A percentile compares a stretch with the other conserved stretches of the same genome.
These are phyloP conservation scores for Tricholoma hemisulphureum DNA, from an alignment of 768 basidiomycete genomes.

Conservation along the genomic window DNA sequence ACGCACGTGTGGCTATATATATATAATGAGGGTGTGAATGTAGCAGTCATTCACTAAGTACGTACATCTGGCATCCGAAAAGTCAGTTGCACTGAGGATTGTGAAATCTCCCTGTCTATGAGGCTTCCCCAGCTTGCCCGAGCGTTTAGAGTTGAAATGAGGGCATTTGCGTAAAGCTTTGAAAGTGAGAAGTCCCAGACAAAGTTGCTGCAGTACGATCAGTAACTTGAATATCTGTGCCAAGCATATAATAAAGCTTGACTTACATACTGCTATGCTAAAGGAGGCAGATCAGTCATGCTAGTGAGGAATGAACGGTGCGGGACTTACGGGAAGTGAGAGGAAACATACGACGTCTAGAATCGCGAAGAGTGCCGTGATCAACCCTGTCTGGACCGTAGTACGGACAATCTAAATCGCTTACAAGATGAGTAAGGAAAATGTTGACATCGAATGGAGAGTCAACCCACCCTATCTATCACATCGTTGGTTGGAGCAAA, in stretches of 20 bases:
- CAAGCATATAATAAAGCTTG: background rate
- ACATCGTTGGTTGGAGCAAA: conserved; percentile 42
- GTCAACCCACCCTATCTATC: conserved; percentile 26
- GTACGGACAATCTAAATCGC: conserved; percentile 16
- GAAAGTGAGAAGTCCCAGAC: conserved; percentile 28
- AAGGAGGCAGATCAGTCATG: background rate
- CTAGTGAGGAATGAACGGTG: background rate
- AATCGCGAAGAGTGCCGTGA: conserved; percentile 39
- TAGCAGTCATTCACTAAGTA: background rate
- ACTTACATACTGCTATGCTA: conserved; percentile 26
- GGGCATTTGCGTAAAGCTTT: conserved; percentile 26
- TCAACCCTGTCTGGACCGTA: conserved; percentile 42
- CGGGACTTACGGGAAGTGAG: conserved; percentile 34
- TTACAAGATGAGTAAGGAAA: background rate
- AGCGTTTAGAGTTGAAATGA: conserved; percentile 7
- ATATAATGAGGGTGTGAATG: background rate
- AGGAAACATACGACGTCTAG: conserved; percentile 43
- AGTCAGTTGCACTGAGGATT: background rate
- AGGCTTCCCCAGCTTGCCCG: background rate
- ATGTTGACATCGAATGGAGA: background rate
- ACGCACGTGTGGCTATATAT: background rate
- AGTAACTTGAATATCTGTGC: background rate
- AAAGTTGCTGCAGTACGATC: conserved; percentile 19
- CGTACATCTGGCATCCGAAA: background rate
- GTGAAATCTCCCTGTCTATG: background rate